Evolutionary conservation across 2,329 filamentous ascomycete genomes (phyloP).

Genomic region (Xylaria sp.): DNA sequence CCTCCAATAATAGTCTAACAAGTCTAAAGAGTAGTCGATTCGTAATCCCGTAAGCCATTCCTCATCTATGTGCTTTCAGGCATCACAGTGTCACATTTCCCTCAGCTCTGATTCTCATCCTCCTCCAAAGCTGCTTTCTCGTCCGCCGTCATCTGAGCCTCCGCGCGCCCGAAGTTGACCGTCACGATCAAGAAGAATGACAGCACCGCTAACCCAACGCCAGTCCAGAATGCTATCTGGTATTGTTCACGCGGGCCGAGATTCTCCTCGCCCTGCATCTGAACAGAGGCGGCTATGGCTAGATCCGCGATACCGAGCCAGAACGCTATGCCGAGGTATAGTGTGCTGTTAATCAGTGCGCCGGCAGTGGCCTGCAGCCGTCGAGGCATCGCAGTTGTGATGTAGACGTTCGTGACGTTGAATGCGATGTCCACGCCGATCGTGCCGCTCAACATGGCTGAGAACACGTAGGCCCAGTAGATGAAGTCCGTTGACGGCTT

Average conservation of each 20-base stretch:
- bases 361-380: slow-evolving; percentile 74
- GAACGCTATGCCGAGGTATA: slow-evolving; percentile 75
- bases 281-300: slow-evolving; percentile 55
- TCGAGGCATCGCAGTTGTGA: slow-evolving; percentile 72
- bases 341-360: slow-evolving; percentile 70
- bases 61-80: neutral
- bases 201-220: slow-evolving; percentile 37
- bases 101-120: slow-evolving; percentile 6
- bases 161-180: slow-evolving; percentile 38
- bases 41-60: too few species aligned
- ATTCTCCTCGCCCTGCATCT: slow-evolving; percentile 20
- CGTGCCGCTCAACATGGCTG: slow-evolving; percentile 71
- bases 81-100: neutral
- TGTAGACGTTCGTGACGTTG: slow-evolving; percentile 77
- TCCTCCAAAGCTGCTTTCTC: slow-evolving; percentile 34
- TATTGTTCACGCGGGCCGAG: slow-evolving; percentile 37
- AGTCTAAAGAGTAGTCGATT: too few species aligned
- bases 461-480: slow-evolving; percentile 79
- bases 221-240: slow-evolving; percentile 42
- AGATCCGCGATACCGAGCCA: slow-evolving; percentile 75
- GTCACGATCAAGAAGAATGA: slow-evolving; percentile 36
- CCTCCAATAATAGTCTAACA: too few species aligned
- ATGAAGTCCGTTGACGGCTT: slow-evolving; percentile 46
- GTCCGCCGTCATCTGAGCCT: slow-evolving; percentile 41
- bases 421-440: slow-evolving; percentile 78